Evolutionary conservation across 2,329 filamentous ascomycete species (phyloP), one percentile per base, ranked within the genome.

Genomic region (Penicillium sp.): DNA sequence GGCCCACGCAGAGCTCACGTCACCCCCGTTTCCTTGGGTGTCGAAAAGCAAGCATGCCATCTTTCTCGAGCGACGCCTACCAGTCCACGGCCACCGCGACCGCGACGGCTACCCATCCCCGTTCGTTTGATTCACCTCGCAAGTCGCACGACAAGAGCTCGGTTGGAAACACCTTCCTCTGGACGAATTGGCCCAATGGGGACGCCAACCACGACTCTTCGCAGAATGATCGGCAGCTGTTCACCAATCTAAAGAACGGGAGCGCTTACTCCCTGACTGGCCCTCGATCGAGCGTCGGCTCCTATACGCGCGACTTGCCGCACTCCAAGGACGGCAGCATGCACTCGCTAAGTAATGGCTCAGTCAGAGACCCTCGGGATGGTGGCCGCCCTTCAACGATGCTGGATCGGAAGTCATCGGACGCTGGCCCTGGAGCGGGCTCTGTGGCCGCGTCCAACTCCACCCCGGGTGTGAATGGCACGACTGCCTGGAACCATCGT

Each of bases 261-360:
- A 80, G 73, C 64, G 75, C 80, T 66, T 76, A 70, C 61, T 73
- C 76, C 25, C 56, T 77, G 56, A 72, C 74, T 50, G 80, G 81
- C 57, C 76, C 73, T 48, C 71, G 69, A 51, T 67, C 70, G 40
- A 67, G 61, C 42, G 57, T 61, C 42, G 63, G 62, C 38, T 68
- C 66, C 33, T 66, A 68, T 44, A 62, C 62, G 29, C 54, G 63
- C 56, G 67, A 68, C 13, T 60, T 54, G 48, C 59, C 56, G 22
- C 58, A 58, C 40, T 60, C 65, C 35, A 64, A 65, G 48, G 59
- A 69, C 44, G 62, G 60, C 26, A 72, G 68, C 45, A 67, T 72
- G 12, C 76, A 83, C 44, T 68, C 66, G n/a, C 35, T 67, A 44
- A 56, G 54, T 22, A 64, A 60, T 44, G 59, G 56, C 13, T 59